Conservation (phyloP, 2,329 filamentous ascomycete species). For the Curvularia sp. region DNA sequence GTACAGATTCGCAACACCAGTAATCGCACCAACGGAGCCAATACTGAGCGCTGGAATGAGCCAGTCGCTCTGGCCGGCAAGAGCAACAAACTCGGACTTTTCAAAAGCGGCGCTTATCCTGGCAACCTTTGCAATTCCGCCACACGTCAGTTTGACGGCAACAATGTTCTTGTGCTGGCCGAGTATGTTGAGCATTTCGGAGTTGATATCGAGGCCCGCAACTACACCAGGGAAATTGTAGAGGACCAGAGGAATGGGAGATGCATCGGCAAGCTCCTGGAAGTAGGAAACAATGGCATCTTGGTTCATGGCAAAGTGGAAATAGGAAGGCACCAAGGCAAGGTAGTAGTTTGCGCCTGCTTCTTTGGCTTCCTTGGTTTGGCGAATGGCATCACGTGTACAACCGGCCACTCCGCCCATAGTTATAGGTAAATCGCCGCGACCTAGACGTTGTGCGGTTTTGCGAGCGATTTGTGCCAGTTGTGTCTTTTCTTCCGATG, state of each 20-base stretch:
- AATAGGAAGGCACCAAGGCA: conserved; percentile 51
- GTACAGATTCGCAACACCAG: conserved; percentile 69
- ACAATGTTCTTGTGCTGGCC: conserved; percentile 48
- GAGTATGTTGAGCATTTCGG: conserved; percentile 47
- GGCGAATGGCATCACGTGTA: conserved; percentile 53
- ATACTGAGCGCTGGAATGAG: conserved; percentile 64
- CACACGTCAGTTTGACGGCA: conserved; percentile 50
- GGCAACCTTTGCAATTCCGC: conserved; percentile 53
- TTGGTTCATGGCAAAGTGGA: conserved; percentile 51
- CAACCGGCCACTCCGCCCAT: conserved; percentile 51
- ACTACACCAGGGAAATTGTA: conserved; percentile 58
- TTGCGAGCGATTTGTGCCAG: conserved; percentile 51
- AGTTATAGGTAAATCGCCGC: conserved; percentile 50
- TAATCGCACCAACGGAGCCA: conserved; percentile 67
- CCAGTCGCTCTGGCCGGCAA: conserved; percentile 56
- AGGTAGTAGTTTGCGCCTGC: conserved; percentile 51
- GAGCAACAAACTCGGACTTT: conserved; percentile 48
- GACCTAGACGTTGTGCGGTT: conserved; percentile 44
- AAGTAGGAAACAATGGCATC: conserved; percentile 48
- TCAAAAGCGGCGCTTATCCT: conserved; percentile 49
- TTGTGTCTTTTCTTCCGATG: conserved; percentile 49
- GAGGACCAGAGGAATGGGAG: conserved; percentile 54
- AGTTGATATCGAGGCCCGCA: conserved; percentile 55
- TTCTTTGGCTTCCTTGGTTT: conserved; percentile 48
- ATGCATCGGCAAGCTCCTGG: conserved; percentile 47